A percentile compares a stretch with the other conserved stretches of the same genome.
phyloP scores from a whole-genome alignment of 75 land plant genomes.

The Adiantum capillusveneris region DNA sequence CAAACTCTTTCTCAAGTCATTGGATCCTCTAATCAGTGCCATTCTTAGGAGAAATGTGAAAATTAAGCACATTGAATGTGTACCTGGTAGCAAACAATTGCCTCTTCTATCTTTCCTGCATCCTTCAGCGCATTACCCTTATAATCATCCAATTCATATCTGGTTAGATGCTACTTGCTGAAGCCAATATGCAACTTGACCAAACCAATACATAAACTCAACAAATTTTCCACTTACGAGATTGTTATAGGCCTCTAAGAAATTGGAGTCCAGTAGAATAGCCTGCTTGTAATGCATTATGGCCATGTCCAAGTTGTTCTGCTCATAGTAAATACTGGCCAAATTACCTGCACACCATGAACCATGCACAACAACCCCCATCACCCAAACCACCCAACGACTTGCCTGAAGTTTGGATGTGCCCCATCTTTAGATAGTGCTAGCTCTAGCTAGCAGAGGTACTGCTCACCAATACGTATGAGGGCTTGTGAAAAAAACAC shows the following conservation, averaged over 20 bases:
- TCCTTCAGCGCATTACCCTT: slow-evolving; percentile 98
- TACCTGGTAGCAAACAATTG: slow-evolving; percentile 87
- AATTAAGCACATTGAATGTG: too few species aligned
- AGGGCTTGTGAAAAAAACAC: too few species aligned
- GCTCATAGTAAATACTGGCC: slow-evolving; percentile 88
- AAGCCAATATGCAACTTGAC: too few species aligned
- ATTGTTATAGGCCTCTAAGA: slow-evolving; percentile 95
- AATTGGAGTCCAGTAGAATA: slow-evolving; percentile 60
- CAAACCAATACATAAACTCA: too few species aligned
- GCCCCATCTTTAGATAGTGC: too few species aligned
- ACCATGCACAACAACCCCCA: slow-evolving; percentile 28
- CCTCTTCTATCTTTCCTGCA: slow-evolving; percentile 89
- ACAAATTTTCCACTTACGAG: slow-evolving; percentile 66
- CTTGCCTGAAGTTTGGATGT: slow-evolving; percentile 8
- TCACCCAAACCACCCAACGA: slow-evolving; percentile 23
- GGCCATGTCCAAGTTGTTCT: slow-evolving; percentile 80
- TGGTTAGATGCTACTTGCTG: too few species aligned
- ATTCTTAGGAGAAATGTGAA: too few species aligned
- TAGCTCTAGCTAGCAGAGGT: too few species aligned
- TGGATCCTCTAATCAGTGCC: too few species aligned
- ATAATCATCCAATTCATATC: not conserved
- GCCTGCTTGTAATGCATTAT: slow-evolving; percentile 92
- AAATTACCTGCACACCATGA: slow-evolving; percentile 78
- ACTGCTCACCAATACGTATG: too few species aligned
- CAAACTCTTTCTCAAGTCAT: too few species aligned